A percentile compares a stretch with the other conserved stretches of the same genome.
These are phyloP conservation scores for Lecanicillium sp. DNA, from an alignment of 2,329 filamentous ascomycete genomes.

Conservation along the genomic window DNA sequence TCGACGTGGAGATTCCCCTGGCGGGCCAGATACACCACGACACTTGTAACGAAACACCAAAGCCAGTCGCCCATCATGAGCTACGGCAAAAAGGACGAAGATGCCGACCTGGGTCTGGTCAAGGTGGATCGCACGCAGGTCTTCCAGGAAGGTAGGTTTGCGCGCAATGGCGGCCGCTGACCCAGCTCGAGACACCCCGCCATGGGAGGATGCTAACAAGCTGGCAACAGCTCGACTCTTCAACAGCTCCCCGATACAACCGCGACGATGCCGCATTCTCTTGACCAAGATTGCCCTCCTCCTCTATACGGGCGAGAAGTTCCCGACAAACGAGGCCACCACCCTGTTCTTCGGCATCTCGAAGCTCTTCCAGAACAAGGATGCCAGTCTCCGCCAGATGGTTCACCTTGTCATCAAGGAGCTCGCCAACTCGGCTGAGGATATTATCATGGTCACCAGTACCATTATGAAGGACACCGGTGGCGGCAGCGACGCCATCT, in stretches of 20 bases:
- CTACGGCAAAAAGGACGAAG: slow-evolving; percentile 99
- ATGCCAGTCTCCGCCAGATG: slow-evolving; percentile 97
- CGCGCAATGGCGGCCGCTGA: slow-evolving; percentile 19
- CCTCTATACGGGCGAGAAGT: slow-evolving; percentile 93
- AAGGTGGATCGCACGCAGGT: slow-evolving; percentile 97
- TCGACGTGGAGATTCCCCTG: slow-evolving; percentile 35
- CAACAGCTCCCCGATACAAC: slow-evolving; percentile 95
- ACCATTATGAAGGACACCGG: slow-evolving; percentile 99
- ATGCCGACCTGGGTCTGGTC: slow-evolving; percentile 87
- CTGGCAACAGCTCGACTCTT: slow-evolving; percentile 75
- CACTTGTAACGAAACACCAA: slow-evolving; percentile 27
- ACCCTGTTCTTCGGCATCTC: slow-evolving; percentile 98
- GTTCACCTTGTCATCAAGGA: slow-evolving; percentile 98
- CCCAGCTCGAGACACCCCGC: slow-evolving; percentile 16
- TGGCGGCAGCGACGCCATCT: slow-evolving; percentile 87
- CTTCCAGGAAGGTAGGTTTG: slow-evolving; percentile 85
- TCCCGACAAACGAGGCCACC: slow-evolving; percentile 94
- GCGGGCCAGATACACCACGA: slow-evolving; percentile 28
- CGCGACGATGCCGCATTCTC: slow-evolving; percentile 93
- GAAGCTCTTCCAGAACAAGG: slow-evolving; percentile 99
- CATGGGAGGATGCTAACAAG: slow-evolving; percentile 30
- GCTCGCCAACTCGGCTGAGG: slow-evolving; percentile 87
- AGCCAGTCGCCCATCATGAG: slow-evolving; percentile 62
- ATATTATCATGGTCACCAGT: slow-evolving; percentile 99
- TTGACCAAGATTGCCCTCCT: slow-evolving; percentile 96